Percentiles rank a stretch among this genome's conserved stretches.
Conservation (phyloP, 371 early-diverging fungal genomes). For the Nematocida displodere region DNA sequence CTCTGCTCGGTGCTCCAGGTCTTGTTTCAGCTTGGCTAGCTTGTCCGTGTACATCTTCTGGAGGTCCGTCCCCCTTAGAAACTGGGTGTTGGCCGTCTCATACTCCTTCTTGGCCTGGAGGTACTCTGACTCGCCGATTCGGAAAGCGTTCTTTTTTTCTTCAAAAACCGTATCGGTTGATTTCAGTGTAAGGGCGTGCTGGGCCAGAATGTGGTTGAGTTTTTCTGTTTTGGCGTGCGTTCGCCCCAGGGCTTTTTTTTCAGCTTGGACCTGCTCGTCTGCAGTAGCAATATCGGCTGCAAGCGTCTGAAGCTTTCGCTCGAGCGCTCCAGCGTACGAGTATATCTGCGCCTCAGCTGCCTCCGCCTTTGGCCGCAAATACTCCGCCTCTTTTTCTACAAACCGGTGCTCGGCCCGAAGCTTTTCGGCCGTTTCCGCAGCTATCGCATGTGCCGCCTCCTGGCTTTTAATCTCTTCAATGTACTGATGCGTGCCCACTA, state of each 20-base stretch:
- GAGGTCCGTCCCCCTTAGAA: constrained; percentile 72
- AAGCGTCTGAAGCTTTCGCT: constrained; percentile 12
- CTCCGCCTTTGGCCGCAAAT: constrained; percentile 74
- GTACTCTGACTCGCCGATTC: neutral
- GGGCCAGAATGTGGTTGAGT: neutral
- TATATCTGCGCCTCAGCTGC: constrained; percentile 67
- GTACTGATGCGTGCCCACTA: constrained; percentile 87
- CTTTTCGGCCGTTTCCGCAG: constrained; percentile 73
- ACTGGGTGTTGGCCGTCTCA: constrained; percentile 65
- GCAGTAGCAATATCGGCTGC: neutral
- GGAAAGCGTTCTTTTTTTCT: neutral
- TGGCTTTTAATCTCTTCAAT: constrained; percentile 78
- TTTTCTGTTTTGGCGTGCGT: constrained; percentile 1
- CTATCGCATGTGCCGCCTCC: constrained; percentile 68
- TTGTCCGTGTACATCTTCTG: constrained; percentile 71
- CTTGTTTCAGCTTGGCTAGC: neutral
- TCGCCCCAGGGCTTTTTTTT: neutral
- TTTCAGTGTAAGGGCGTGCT: constrained; percentile 10
- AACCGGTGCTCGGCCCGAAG: constrained; percentile 68
- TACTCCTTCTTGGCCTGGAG: neutral
- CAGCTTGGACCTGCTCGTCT: neutral
- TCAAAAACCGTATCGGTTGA: constrained; percentile 56
- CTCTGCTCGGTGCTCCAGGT: neutral
- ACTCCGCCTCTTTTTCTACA: constrained; percentile 59
- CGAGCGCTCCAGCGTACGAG: constrained; percentile 31